Base-by-base conservation (phyloP, 2,329 filamentous ascomycete species). In the Sporothrix protearum region DNA sequence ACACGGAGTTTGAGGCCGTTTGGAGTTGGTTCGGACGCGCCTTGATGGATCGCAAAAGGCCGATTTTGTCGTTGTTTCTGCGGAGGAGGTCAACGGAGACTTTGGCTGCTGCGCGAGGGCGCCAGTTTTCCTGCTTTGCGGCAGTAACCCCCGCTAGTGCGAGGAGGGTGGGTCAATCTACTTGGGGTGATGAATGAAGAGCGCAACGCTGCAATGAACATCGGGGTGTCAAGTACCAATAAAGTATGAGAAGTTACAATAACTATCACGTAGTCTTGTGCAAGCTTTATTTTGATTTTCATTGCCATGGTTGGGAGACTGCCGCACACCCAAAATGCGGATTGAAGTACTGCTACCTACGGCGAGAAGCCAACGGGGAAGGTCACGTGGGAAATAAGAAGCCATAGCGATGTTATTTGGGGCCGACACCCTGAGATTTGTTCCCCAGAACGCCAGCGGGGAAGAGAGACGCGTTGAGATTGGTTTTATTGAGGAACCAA, bases 11-110 rank as follows among this genome's bases (percentile, higher is more conserved):
- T 83, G 75, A 77, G 76, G 78, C 77, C 78, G 75, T 79, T 77
- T 74, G 73, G 75, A 78, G 82, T 82, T 80, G 80, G 74, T 77
- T 78, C 82, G 83, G 80, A 77, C 80, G 77, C 80, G 82, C 77
- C 79, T 81, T 81, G 86, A 88, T 88, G 85, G 81, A 80, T 84
- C 81, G 80, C 78, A 81, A 80, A 79, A 75, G 78, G 79, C 78
- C 78, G 77, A 79, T 83, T 85, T 85, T 83, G 71, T 73, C 70
- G 73, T 73, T 67, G 70, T 71, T 75, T 73, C 70, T 66, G 57
- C 64, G 70, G 72, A 68, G 74, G 75, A 76, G 75, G 74, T 76
- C 73, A 71, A 73, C 57, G 68, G 73, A 74, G 71, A 75, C 73
- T 68, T 67, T 71, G 69, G 61, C 71, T 68, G 57, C 69, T 64